Evolutionary conservation across 768 basidiomycete genomes (phyloP).

Genomic region (Russula foetens): DNA sequence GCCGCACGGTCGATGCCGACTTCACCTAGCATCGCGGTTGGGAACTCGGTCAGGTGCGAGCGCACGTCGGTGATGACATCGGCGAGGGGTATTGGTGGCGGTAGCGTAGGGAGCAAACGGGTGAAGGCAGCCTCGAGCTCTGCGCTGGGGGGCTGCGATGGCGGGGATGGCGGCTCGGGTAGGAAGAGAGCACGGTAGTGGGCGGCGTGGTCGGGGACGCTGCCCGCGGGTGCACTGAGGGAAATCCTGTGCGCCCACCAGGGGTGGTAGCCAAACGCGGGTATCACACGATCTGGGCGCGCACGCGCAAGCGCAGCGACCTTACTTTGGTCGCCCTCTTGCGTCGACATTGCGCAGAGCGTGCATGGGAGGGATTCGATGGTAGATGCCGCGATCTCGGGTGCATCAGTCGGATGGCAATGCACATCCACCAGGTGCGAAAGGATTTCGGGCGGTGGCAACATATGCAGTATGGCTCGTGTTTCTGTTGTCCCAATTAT

Average conservation of each 20-base stretch:
- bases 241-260: conserved; percentile 87
- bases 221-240: conserved; percentile 25
- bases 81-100: conserved; percentile 57
- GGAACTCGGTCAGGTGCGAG: conserved; percentile 48
- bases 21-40: conserved; percentile 82
- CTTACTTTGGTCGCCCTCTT: conserved; percentile 55
- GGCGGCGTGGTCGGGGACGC: conserved; percentile 36
- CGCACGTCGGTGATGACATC: conserved; percentile 56
- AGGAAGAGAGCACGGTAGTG: conserved; percentile 76
- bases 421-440: conserved; percentile 79
- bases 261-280: conserved; percentile 92
- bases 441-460: conserved; percentile 38
- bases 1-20: conserved; percentile 83
- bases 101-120: conserved; percentile 54
- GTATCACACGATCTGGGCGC: conserved; percentile 63
- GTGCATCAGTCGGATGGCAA: conserved; percentile 82
- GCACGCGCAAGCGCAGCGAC: conserved; percentile 57
- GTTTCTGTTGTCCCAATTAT: neutral
- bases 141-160: conserved; percentile 7
- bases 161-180: conserved; percentile 23
- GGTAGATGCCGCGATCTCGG: conserved; percentile 34
- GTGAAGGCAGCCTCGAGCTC: conserved; percentile 38
- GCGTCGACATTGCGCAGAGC: conserved; percentile 79
- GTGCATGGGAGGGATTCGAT: conserved; percentile 54
- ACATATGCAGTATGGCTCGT: neutral